These are phyloP conservation scores for Boletellus deceptivus DNA, from an alignment of 1,284 basidiomycete genomes.

Conservation along the genomic window DNA sequence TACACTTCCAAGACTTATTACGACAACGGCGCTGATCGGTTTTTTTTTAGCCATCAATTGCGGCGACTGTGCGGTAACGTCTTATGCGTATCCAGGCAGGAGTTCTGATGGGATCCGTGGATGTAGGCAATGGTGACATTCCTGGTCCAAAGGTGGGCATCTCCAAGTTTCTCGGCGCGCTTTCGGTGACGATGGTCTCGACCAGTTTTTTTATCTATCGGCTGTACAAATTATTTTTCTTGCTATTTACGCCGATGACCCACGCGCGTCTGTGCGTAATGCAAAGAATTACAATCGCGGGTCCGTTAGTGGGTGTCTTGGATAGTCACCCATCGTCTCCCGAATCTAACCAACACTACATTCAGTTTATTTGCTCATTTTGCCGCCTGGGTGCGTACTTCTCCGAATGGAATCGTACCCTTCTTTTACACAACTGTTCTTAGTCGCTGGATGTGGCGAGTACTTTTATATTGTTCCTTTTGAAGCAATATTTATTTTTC, in stretches of 20 bases:
- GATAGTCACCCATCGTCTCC: no score
- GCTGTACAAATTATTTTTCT: conserved; percentile 16
- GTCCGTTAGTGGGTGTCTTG: no score
- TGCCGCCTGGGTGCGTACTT: conserved; percentile 16
- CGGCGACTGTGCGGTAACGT: conserved; percentile 18
- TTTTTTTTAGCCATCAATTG: conserved; percentile 14
- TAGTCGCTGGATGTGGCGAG: conserved; percentile 25
- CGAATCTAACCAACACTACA: no score
- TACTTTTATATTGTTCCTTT: neutral
- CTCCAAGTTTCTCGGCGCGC: fast-evolving
- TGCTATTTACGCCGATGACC: neutral
- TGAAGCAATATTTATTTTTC: neutral
- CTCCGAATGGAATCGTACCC: neutral
- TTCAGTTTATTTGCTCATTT: neutral
- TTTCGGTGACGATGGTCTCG: neutral
- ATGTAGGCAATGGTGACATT: conserved; percentile 26
- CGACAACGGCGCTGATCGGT: neutral
- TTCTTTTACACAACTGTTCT: conserved; percentile 16
- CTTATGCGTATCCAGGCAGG: neutral
- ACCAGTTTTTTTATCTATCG: conserved; percentile 25
- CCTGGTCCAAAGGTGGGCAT: conserved; percentile 19
- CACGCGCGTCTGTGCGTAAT: neutral
- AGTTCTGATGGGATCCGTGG: neutral
- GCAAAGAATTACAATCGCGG: no score
- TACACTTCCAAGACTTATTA: no score